Evolutionary conservation across 2,329 filamentous ascomycete genomes (phyloP).

Genomic region (Alternaria arborescens): DNA sequence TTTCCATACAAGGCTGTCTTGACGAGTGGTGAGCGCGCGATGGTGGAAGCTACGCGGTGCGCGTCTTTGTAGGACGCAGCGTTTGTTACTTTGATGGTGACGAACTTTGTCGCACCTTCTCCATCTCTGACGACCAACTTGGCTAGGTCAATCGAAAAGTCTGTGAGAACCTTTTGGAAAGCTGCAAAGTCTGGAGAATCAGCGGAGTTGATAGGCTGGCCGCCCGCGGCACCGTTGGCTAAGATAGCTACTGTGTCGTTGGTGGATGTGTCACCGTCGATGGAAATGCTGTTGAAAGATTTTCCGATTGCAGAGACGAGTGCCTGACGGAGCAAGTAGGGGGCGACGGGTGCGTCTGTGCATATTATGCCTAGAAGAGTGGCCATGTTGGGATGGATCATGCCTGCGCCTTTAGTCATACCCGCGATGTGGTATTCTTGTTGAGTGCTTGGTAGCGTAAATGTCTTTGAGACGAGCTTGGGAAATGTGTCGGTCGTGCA

Average conservation of each 20-base stretch:
- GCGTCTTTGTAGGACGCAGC: slow-evolving; percentile 74
- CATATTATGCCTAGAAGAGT: slow-evolving; percentile 91
- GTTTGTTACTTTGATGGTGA: slow-evolving; percentile 85
- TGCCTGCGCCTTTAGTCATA: slow-evolving; percentile 97
- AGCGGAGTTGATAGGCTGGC: slow-evolving; percentile 66
- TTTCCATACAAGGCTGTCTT: slow-evolving; percentile 97
- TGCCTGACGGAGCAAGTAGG: slow-evolving; percentile 71
- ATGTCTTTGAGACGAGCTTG: slow-evolving; percentile 86
- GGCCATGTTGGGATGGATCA: slow-evolving; percentile 99
- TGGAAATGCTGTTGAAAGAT: slow-evolving; percentile 96
- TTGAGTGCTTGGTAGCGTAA: slow-evolving; percentile 82
- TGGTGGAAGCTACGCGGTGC: slow-evolving; percentile 82
- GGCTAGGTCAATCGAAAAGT: slow-evolving; percentile 83
- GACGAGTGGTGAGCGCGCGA: slow-evolving; percentile 90
- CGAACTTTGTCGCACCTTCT: slow-evolving; percentile 97
- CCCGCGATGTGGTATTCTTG: slow-evolving; percentile 85
- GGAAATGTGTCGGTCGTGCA: slow-evolving; percentile 99
- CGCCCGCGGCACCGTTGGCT: slow-evolving; percentile 93
- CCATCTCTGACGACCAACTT: slow-evolving; percentile 95
- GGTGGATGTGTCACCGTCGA: slow-evolving; percentile 96
- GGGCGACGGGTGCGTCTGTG: slow-evolving; percentile 84
- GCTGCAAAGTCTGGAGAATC: slow-evolving; percentile 70
- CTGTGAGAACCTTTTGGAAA: slow-evolving; percentile 75
- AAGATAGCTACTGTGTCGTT: slow-evolving; percentile 95
- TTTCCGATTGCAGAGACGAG: slow-evolving; percentile 78